Percentiles rank a stretch among this genome's conserved stretches.
Conservation (phyloP, 2,329 filamentous ascomycete genomes). For the Mycosphaerella sp. region DNA sequence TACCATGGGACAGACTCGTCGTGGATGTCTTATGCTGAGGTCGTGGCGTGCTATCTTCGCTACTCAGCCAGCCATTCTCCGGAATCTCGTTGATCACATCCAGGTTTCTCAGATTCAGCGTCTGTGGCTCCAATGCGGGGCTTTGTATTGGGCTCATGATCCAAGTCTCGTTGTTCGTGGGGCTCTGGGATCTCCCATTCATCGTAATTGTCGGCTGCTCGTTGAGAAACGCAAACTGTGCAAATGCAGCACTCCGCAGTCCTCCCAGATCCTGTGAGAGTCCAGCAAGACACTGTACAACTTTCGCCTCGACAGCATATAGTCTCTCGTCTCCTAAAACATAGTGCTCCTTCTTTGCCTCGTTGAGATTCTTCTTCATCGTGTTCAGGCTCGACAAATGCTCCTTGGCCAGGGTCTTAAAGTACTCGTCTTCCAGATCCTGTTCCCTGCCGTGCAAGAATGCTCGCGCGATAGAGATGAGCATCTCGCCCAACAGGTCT, state of each 20-base stretch:
- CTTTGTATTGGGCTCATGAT: constrained; percentile 12
- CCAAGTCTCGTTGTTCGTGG: constrained; percentile 9
- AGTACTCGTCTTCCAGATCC: constrained; percentile 66
- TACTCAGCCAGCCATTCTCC: constrained; percentile 21
- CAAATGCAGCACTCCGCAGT: constrained; percentile 78
- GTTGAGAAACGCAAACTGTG: constrained; percentile 77
- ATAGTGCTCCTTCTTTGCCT: constrained; percentile 87
- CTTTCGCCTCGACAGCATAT: constrained; percentile 69
- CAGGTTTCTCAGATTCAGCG: constrained; percentile 32
- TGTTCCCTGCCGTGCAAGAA: constrained; percentile 79
- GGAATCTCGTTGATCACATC: constrained; percentile 40
- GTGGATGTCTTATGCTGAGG: not conserved
- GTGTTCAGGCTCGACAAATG: constrained; percentile 64
- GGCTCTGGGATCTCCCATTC: constrained; percentile 6
- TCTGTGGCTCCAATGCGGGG: constrained; percentile 9
- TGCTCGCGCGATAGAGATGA: constrained; percentile 72
- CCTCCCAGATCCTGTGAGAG: constrained; percentile 86
- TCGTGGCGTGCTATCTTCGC: constrained; percentile 6
- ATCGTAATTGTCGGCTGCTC: constrained; percentile 41
- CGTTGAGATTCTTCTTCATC: constrained; percentile 70
- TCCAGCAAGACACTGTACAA: constrained; percentile 78
- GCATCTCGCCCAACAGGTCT: constrained; percentile 69
- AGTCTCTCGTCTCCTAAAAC: constrained; percentile 70
- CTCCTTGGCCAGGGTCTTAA: constrained; percentile 46
- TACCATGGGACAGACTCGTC: not conserved